phyloP scores from a whole-genome alignment of 495 filamentous ascomycete species.

The Hamigera avellanea region DNA sequence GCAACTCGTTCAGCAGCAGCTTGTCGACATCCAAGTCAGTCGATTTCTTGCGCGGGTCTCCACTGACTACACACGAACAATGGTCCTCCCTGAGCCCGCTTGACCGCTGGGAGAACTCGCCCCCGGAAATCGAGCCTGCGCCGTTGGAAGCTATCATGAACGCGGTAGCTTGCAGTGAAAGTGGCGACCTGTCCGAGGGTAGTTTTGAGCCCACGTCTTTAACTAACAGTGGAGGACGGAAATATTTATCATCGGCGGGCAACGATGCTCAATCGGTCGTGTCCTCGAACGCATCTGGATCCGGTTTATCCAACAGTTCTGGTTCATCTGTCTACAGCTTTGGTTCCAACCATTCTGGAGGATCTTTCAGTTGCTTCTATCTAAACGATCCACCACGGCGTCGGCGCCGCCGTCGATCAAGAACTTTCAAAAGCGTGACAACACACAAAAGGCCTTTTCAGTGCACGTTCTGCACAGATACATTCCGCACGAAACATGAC shows the following conservation, averaged over 20 bases:
- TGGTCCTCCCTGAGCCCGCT: conserved; percentile 29
- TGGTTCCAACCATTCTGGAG: conserved; percentile 44
- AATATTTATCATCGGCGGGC: too few species aligned
- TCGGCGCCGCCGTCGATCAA: background rate
- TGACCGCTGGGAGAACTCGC: conserved; percentile 62
- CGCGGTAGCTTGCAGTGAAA: too few species aligned
- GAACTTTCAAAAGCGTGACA: conserved; percentile 6
- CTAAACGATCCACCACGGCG: conserved; percentile 1
- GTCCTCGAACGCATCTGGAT: conserved; percentile 30
- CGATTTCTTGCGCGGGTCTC: conserved; percentile 1
- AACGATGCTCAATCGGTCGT: conserved; percentile 2
- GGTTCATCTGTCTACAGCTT: conserved; percentile 42
- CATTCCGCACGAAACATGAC: conserved; percentile 68
- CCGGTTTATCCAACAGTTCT: conserved; percentile 15
- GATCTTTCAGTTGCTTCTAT: conserved; percentile 39
- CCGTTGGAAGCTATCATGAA: conserved; percentile 55
- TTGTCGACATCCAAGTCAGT: background rate
- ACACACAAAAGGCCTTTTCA: conserved; percentile 34
- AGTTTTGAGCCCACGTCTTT: too few species aligned
- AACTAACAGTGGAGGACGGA: too few species aligned
- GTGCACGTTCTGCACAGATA: conserved; percentile 74
- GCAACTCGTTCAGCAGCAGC: background rate
- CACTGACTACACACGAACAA: background rate
- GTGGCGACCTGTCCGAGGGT: too few species aligned
- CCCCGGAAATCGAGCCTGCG: conserved; percentile 66